Percentiles rank a stretch among this genome's conserved stretches.
These are phyloP conservation scores for Medicago truncatula DNA, from an alignment of 306 rosid genomes.

Conservation along the genomic window MtrunA17r5.0-ANR NC_053045.1:47713501-47714000, in stretches of 20 bases:
- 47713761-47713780: slow-evolving; percentile 44
- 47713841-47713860: slow-evolving; percentile 85
- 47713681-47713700: slow-evolving; percentile 51
- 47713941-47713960: not conserved
- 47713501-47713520: not conserved
- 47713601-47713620: slow-evolving; percentile 41
- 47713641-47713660: slow-evolving; percentile 23
- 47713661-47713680: slow-evolving; percentile 47
- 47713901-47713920: slow-evolving; percentile 48
- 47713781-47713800: slow-evolving; percentile 48
- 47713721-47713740: slow-evolving; percentile 53
- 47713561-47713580: slow-evolving; percentile 41
- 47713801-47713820: not conserved
- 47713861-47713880: slow-evolving; percentile 73
- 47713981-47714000: slow-evolving; percentile 78
- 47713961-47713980: slow-evolving; percentile 41
- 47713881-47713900: slow-evolving; percentile 59
- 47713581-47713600: slow-evolving; percentile 34
- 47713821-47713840: slow-evolving; percentile 83
- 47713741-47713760: slow-evolving; percentile 58
- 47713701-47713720: slow-evolving; percentile 48
- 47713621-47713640: slow-evolving; percentile 37
- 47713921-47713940: slow-evolving; percentile 51
- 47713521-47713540: not conserved
- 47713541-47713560: slow-evolving; percentile 26